phyloP scores from a whole-genome alignment of 305 asterid species.

The Rubia tinctorum region DNA sequence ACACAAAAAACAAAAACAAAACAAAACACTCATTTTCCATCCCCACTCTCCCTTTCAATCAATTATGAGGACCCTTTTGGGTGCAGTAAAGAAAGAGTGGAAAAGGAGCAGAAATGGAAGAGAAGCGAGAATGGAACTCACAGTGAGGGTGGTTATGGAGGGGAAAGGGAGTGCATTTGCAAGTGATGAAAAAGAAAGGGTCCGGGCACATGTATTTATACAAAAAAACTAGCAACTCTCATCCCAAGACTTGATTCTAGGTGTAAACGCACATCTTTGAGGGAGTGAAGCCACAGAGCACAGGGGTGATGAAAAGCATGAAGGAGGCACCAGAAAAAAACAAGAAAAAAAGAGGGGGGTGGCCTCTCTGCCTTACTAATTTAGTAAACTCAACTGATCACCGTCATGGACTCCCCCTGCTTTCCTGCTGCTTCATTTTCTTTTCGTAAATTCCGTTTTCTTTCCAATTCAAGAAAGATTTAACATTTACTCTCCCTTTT shows the following conservation, averaged over 20 bases:
- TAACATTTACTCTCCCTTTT: background rate
- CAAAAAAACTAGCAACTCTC: background rate
- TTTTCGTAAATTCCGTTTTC: background rate
- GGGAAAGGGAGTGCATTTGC: slow-evolving; percentile 1
- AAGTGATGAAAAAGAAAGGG: background rate
- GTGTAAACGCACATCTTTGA: slow-evolving; percentile 6
- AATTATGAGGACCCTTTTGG: slow-evolving; percentile 35
- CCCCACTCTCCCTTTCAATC: slow-evolving; percentile 36
- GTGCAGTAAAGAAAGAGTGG: slow-evolving; percentile 21
- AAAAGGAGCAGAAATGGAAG: background rate
- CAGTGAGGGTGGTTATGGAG: background rate
- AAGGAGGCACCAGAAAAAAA: slow-evolving; percentile 11
- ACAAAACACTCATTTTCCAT: slow-evolving; percentile 21
- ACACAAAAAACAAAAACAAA: too few relatives aligned
- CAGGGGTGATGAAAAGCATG: slow-evolving; percentile 7
- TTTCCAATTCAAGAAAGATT: slow-evolving; percentile 1
- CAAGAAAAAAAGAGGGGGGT: slow-evolving; percentile 8
- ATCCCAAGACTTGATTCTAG: slow-evolving; percentile 17
- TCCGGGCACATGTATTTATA: background rate
- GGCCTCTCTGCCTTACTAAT: slow-evolving; percentile 3
- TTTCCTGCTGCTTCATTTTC: background rate
- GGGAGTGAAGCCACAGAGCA: slow-evolving; percentile 4
- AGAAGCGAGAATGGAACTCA: background rate
- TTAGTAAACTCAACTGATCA: slow-evolving; percentile 6
- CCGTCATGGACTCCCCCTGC: background rate